Evolutionary conservation across 495 filamentous ascomycete genomes (phyloP), one percentile per base, ranked within the genome.

Genomic region (Trichoderma reesei): DNA sequence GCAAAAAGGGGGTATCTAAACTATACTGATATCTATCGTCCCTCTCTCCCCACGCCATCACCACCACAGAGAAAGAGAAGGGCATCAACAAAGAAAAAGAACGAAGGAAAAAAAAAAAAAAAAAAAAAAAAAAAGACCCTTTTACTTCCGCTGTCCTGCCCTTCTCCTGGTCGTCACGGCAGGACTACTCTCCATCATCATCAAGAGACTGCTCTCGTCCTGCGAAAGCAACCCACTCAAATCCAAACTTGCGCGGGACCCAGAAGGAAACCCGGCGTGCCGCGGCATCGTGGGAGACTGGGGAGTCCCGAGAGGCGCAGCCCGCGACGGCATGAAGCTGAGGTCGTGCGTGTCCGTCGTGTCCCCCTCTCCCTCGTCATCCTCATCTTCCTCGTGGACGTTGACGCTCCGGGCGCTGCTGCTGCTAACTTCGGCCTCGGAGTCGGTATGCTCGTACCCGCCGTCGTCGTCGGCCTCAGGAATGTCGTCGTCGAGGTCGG

Each of bases 381-480:
- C 71, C 34, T 79, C 79, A 38, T 82, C 82, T 8, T 75, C 73
- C 11, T 77, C 74, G 11, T 46, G 42, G 10, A 14, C 51, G 33
- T 33, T 26, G 26, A 26, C 51, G 26, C 26, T 10, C 2, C 16
- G 51, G 34, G 67, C 74, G 64, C 75, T 75, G 67, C 70, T 79
- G 48, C 68, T 79, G 48, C 68, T 76, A 26, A 89, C 73, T 64
- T 87, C 85, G n/a, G 80, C 82, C 67, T 93, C 90, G 7, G 89
- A 91, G 74, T 96, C 91, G 26, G 91, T 96, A 69, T 96, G 91
- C 74, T 90, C 84, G 68, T 89, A 90, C 65, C 82, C 81, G 5
- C 80, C 26, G 26, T 26, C 83, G 56, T 73, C 73, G 60, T 80
- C 80, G 16, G 85, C 86, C 66, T 88, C 86, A 37, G 86, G 86